Evolutionary conservation across 179 eudicot species (phyloP).

Genomic region (Silene vulgaris): DNA sequence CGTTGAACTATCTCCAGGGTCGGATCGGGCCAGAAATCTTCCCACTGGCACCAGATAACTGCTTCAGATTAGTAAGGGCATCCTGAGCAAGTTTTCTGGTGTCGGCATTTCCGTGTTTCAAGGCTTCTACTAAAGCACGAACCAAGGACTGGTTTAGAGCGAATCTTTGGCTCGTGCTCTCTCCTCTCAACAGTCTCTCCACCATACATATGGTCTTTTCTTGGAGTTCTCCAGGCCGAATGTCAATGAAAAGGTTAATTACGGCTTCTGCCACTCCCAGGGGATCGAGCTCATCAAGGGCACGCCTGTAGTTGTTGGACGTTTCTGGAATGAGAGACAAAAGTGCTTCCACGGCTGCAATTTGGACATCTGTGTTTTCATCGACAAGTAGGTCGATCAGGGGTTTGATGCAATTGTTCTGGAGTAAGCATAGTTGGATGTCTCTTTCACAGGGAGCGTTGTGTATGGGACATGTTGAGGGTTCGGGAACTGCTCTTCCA

Average conservation of each 20-base stretch:
- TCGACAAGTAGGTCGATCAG: constrained; percentile 40
- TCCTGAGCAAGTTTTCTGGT: constrained; percentile 52
- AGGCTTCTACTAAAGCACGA: constrained; percentile 58
- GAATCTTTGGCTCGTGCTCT: constrained; percentile 31
- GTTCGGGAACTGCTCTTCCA: constrained; percentile 31
- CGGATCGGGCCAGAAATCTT: constrained; percentile 39
- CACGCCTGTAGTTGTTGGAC: constrained; percentile 31
- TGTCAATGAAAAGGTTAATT: constrained; percentile 37
- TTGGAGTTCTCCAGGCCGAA: constrained; percentile 61
- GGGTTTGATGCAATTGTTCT: constrained; percentile 50
- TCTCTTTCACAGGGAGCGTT: constrained; percentile 47
- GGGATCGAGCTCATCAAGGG: constrained; percentile 47
- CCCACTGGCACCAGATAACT: constrained; percentile 60
- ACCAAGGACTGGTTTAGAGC: constrained; percentile 46
- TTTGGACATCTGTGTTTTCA: constrained; percentile 42
- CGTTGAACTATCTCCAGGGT: constrained; percentile 27
- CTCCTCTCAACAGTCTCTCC: constrained; percentile 47
- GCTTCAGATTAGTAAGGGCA: constrained; percentile 54
- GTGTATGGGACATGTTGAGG: constrained; percentile 51
- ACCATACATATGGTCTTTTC: constrained; percentile 55
- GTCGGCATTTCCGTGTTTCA: constrained; percentile 48
- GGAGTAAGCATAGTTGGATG: constrained; percentile 48
- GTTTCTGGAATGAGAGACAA: constrained; percentile 45
- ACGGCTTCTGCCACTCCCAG: constrained; percentile 46
- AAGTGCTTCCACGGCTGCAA: constrained; percentile 52